A percentile compares a stretch with the other conserved stretches of the same genome.
phyloP scores from a whole-genome alignment of 2,329 filamentous ascomycete genomes.

The Lecanicillium sp. region DNA sequence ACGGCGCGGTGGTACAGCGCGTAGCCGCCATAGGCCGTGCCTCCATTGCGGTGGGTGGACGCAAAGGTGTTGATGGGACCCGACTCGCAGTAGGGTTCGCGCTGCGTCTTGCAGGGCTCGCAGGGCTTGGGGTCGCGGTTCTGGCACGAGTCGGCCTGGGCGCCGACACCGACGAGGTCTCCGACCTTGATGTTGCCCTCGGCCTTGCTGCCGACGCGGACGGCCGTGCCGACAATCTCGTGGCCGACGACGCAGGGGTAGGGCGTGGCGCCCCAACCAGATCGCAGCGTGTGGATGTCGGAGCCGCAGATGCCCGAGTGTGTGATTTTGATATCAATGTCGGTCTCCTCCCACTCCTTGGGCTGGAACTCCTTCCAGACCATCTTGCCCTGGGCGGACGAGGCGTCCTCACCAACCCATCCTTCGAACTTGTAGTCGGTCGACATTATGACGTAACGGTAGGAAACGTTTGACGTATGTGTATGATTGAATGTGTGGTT shows the following conservation, averaged over 20 bases:
- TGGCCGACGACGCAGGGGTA: slow-evolving; percentile 51
- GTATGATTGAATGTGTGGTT: neutral
- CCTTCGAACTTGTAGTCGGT: slow-evolving; percentile 41
- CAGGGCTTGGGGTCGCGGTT: slow-evolving; percentile 25
- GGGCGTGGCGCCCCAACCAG: slow-evolving; percentile 35
- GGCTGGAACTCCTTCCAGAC: slow-evolving; percentile 49
- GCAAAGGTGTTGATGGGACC: slow-evolving; percentile 45
- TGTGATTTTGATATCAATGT: slow-evolving; percentile 57
- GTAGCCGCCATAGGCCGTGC: slow-evolving; percentile 41
- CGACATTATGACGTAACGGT: slow-evolving; percentile 16
- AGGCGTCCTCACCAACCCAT: slow-evolving; percentile 37
- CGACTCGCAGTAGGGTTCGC: slow-evolving; percentile 33
- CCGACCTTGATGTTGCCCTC: slow-evolving; percentile 45
- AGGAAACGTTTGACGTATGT: neutral
- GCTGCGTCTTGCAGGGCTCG: slow-evolving; percentile 30
- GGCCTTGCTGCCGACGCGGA: slow-evolving; percentile 43
- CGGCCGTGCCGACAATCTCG: slow-evolving; percentile 55
- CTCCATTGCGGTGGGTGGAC: slow-evolving; percentile 20
- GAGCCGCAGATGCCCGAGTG: slow-evolving; percentile 61
- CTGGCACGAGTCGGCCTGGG: slow-evolving; percentile 50
- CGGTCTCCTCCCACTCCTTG: slow-evolving; percentile 58
- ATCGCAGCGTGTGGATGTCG: slow-evolving; percentile 51
- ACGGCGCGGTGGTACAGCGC: slow-evolving; percentile 25
- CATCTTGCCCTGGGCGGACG: slow-evolving; percentile 42
- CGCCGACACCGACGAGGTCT: slow-evolving; percentile 56